Conservation (phyloP, 228 moss, liverwort and hornwort genomes). For the Sphagnum magellanicum region DNA sequence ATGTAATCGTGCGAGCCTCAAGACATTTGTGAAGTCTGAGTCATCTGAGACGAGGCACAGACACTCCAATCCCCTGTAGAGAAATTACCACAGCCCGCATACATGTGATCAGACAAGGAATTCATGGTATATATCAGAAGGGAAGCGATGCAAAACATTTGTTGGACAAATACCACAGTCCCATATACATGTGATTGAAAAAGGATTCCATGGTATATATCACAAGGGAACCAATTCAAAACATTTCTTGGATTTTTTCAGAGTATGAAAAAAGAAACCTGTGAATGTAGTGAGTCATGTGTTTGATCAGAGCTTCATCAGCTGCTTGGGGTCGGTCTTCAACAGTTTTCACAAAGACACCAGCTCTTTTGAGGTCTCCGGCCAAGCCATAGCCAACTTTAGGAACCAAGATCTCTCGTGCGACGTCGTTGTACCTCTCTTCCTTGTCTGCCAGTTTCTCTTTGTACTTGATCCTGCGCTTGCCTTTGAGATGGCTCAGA, state of each 20-base stretch:
- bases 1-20: conserved; percentile 54
- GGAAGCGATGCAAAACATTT: too few relatives aligned
- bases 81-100: too few relatives aligned
- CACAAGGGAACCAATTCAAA: too few relatives aligned
- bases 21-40: conserved; percentile 64
- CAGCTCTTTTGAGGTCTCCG: conserved; percentile 72
- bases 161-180: too few relatives aligned
- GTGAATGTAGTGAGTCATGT: conserved; percentile 76
- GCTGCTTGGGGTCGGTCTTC: conserved; percentile 96
- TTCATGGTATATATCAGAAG: too few relatives aligned
- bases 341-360: conserved; percentile 80
- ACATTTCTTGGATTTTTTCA: too few relatives aligned
- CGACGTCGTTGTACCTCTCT: conserved; percentile 60
- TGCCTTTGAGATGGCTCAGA: conserved; percentile 63
- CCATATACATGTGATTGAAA: too few relatives aligned
- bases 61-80: conserved; percentile 59
- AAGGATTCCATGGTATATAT: too few relatives aligned
- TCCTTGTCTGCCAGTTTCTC: conserved; percentile 65
- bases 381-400: conserved; percentile 82
- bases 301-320: conserved; percentile 79
- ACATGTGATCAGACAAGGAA: too few relatives aligned
- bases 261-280: conserved; percentile 10
- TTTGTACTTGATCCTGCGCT: conserved; percentile 47
- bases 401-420: conserved; percentile 57
- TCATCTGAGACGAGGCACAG: conserved; percentile 83